phyloP scores from a whole-genome alignment of 208 protist genomes.

The Giardia muris region DNA sequence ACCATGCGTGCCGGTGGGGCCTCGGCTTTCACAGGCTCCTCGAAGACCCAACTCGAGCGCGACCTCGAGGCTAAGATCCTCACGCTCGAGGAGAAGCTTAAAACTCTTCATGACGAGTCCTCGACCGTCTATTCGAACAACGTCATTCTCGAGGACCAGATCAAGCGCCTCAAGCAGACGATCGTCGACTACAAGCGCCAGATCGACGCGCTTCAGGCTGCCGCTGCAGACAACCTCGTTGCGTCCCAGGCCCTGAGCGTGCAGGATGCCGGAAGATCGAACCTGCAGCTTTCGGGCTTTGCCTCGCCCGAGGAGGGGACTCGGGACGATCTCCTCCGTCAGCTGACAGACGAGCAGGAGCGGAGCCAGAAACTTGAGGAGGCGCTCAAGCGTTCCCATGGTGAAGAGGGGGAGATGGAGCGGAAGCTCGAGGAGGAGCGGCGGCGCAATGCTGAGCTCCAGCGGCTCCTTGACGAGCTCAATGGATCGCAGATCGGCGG shows the following conservation, averaged over 20 bases:
- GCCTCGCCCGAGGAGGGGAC: too few species aligned
- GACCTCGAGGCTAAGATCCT: not conserved
- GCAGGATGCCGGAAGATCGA: not conserved
- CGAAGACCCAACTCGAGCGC: not conserved
- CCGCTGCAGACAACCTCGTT: not conserved
- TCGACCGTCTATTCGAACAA: not conserved
- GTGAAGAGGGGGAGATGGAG: not conserved
- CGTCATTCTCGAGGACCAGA: not conserved
- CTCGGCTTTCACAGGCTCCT: not conserved
- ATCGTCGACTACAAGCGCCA: not conserved
- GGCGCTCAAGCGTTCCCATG: not conserved
- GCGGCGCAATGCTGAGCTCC: not conserved
- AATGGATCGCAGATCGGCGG: too few species aligned
- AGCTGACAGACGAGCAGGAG: not conserved
- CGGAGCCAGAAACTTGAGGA: not conserved
- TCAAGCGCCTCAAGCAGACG: slow-evolving; percentile 5
- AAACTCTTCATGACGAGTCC: not conserved
- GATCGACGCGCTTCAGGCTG: not conserved
- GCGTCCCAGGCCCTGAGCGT: not conserved
- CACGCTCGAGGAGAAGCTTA: not conserved
- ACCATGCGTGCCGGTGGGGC: not conserved
- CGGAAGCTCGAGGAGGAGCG: not conserved
- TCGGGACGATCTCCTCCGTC: too few species aligned
- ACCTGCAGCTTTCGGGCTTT: not conserved
- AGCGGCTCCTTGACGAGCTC: not conserved